Evolutionary conservation across 225 moss, liverwort and hornwort species (phyloP).

Genomic region (Climacium dendroides): DNA sequence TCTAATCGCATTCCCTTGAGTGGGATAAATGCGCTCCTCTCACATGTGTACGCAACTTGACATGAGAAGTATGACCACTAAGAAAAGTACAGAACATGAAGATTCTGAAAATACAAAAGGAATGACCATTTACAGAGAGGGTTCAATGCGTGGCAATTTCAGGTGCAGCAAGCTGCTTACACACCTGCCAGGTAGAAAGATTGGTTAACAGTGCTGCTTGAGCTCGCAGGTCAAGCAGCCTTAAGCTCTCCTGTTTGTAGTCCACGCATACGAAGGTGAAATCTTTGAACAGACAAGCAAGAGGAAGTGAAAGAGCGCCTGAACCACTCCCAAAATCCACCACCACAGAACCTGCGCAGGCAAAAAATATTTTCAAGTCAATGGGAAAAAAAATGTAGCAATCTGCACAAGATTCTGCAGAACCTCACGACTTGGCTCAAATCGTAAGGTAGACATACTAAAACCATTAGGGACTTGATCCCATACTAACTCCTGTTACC

Average conservation of each 20-base stretch:
- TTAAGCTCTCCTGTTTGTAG: slow-evolving; percentile 50
- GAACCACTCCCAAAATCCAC: slow-evolving; percentile 94
- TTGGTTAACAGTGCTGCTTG: slow-evolving; percentile 39
- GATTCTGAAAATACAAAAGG: not conserved
- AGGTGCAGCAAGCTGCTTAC: not conserved
- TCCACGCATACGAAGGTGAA: slow-evolving; percentile 67
- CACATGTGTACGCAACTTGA: not conserved
- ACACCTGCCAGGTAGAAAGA: slow-evolving; percentile 47
- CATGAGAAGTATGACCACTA: not conserved
- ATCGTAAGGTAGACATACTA: not conserved
- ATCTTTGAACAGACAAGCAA: slow-evolving; percentile 56
- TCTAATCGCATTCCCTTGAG: not conserved
- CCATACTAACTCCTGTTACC: not conserved
- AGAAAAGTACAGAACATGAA: not conserved
- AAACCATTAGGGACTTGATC: not conserved
- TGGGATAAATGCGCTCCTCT: not conserved
- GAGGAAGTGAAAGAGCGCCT: slow-evolving; percentile 86
- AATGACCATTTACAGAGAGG: not conserved
- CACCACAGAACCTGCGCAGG: slow-evolving; percentile 46
- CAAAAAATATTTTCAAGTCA: not conserved
- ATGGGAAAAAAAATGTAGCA: not conserved
- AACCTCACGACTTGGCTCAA: not conserved
- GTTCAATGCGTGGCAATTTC: not conserved
- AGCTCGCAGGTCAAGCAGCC: slow-evolving; percentile 35
- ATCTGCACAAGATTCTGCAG: not conserved